A percentile compares a stretch with the other conserved stretches of the same genome.
phyloP scores from a whole-genome alignment of 2,329 filamentous ascomycete genomes.

The Penicillium sp. region DNA sequence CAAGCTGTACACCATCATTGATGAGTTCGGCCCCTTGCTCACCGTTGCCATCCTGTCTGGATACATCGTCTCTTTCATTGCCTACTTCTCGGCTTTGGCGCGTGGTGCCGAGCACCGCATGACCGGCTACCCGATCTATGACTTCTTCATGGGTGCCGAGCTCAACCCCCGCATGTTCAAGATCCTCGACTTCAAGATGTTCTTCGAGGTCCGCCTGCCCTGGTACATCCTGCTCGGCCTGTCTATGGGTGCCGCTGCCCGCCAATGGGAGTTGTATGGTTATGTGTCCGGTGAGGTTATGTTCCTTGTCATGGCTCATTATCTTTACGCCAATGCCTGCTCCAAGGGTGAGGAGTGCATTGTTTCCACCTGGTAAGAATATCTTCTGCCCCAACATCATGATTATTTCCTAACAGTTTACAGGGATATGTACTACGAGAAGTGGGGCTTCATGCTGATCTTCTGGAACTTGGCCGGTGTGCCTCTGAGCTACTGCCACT shows the following conservation, averaged over 20 bases:
- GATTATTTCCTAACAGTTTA: conserved; percentile 12
- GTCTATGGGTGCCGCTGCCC: conserved; percentile 71
- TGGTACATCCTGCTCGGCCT: conserved; percentile 89
- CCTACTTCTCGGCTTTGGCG: conserved; percentile 79
- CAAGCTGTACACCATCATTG: conserved; percentile 85
- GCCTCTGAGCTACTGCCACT: conserved; percentile 89
- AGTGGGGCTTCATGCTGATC: conserved; percentile 96
- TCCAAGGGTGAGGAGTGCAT: conserved; percentile 91
- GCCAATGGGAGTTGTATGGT: conserved; percentile 81
- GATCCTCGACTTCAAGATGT: conserved; percentile 90
- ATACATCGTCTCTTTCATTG: conserved; percentile 76
- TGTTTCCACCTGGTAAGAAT: conserved; percentile 70
- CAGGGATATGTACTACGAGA: conserved; percentile 94
- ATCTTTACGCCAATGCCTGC: conserved; percentile 88
- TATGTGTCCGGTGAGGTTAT: conserved; percentile 82
- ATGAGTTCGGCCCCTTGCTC: conserved; percentile 92
- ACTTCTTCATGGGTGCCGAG: conserved; percentile 90
- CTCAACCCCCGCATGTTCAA: conserved; percentile 83
- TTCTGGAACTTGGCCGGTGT: conserved; percentile 97
- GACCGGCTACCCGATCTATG: conserved; percentile 78
- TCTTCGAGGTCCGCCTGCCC: conserved; percentile 87
- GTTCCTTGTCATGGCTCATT: conserved; percentile 86
- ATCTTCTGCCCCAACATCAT: background rate
- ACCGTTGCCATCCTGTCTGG: conserved; percentile 90
- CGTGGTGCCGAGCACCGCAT: conserved; percentile 88